Evolutionary conservation across 2,329 filamentous ascomycete genomes (phyloP), one percentile per base, ranked within the genome.

Genomic region (Clonostachys rhizophaga): DNA sequence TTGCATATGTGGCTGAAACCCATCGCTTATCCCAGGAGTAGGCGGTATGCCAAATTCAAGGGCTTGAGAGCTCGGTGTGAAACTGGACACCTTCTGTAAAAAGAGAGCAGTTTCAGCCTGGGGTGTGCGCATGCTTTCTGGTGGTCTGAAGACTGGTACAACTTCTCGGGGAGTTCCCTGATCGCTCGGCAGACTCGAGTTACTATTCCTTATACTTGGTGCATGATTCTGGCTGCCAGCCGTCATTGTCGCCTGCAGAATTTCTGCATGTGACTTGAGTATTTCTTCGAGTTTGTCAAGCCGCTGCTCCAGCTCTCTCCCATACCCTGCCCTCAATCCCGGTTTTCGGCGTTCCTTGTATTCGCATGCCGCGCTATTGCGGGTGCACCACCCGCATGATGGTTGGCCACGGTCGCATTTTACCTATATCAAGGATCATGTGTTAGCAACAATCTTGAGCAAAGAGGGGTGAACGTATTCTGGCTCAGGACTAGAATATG

Each of bases 401-500:
- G 87, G 87, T 57, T 89, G 85, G 6, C 83, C 84, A 35, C 88
- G 80, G 65, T 91, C 87, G 65, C 86, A 88, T 75, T 87, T 87
- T 30, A 86, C 83, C 81, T 84, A 42, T n/a, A n/a, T 36, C 46
- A 45, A 47, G 30, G n/a, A 45, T 40, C 11, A 13, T 17, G 12
- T 14, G 33, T 2, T 5, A 34, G 10, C 20, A 34, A 44, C n/a
- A 14, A 16, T 20, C 4, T n/a, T 39, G 14, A n/a, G 12, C 17
- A 39, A 39, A 13, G 36, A 18, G 1, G 9, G 24, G 24, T 3
- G 24, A 5, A 30, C 1, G 24, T 9, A 10, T 30, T 10, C 3
- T 30, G 24, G 24, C 24, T 30, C 24, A 10, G 24, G 24, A 9
- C 3, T 30, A 30, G 24, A 30, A 30, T 9, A 30, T 30, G 4